These are phyloP conservation scores for Chaetomium sp. DNA, from an alignment of 2,329 filamentous ascomycete species.

Conservation along the genomic window DNA sequence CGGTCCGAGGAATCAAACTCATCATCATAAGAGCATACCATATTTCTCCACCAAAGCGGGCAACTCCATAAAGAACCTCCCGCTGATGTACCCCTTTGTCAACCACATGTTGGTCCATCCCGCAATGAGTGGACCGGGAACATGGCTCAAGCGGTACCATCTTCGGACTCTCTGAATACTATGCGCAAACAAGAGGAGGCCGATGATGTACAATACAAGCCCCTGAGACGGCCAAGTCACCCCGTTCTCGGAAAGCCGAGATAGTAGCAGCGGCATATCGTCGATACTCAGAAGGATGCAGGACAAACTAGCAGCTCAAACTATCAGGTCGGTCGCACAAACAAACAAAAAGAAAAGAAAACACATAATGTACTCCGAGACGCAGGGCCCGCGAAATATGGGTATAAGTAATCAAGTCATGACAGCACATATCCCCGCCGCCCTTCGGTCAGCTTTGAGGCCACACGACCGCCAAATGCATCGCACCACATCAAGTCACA, in stretches of 20 bases:
- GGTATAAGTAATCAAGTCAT: no score
- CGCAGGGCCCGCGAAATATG: no score
- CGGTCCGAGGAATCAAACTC: not conserved
- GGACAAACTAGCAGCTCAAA: no score
- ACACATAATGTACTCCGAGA: no score
- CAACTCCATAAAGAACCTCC: slow-evolving; percentile 3
- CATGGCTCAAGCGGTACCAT: slow-evolving; percentile 15
- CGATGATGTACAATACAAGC: not conserved
- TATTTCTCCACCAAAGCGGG: not conserved
- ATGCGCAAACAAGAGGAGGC: not conserved
- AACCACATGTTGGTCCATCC: slow-evolving; percentile 18
- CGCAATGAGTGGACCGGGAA: slow-evolving; percentile 12
- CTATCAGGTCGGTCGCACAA: no score
- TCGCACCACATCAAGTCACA: no score
- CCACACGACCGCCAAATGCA: no score
- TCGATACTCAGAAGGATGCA: not conserved
- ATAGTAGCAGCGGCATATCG: not conserved
- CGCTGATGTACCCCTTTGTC: slow-evolving; percentile 2
- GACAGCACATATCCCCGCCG: no score
- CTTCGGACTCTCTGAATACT: slow-evolving; percentile 1
- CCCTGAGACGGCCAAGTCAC: not conserved
- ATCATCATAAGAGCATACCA: not conserved
- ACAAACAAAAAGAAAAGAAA: no score
- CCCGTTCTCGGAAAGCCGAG: not conserved
- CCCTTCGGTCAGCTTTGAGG: no score